Evolutionary conservation across 345 rosid genomes (phyloP).

Genomic region (Heritiera fomes): DNA sequence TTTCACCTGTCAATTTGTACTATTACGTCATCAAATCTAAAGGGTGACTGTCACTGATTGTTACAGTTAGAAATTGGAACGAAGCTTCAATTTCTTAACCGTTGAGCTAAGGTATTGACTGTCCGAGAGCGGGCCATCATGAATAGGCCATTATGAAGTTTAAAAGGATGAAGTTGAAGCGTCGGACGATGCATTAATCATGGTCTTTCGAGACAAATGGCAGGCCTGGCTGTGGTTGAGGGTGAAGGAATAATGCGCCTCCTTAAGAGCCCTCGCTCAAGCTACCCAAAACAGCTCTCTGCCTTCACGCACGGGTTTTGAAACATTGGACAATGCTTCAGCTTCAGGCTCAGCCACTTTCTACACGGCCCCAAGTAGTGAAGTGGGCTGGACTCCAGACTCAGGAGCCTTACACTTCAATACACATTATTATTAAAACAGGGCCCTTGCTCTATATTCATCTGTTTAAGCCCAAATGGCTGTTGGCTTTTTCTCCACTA

Average conservation of each 20-base stretch:
- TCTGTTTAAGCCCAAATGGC: no score
- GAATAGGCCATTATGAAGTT: neutral
- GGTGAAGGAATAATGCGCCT: neutral
- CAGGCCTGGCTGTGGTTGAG: conserved; percentile 1
- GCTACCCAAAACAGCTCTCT: neutral
- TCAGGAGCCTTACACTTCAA: no score
- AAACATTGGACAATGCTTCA: neutral
- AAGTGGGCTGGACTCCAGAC: neutral
- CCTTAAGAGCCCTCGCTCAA: neutral
- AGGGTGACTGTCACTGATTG: neutral
- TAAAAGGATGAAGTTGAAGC: neutral
- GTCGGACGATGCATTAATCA: neutral
- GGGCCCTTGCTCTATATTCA: no score
- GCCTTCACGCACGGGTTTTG: neutral
- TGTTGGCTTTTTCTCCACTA: no score
- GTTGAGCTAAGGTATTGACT: neutral
- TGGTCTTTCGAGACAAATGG: neutral
- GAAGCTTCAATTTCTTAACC: neutral
- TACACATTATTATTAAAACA: no score
- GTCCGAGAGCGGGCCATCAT: neutral
- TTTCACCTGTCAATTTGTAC: neutral
- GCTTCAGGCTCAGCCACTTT: neutral
- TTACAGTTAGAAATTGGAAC: neutral
- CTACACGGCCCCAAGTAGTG: neutral
- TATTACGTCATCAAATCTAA: neutral